These are phyloP conservation scores for Ogataea haglerorum DNA, from an alignment of 805 yeast species.

Conservation along the genomic window DNA sequence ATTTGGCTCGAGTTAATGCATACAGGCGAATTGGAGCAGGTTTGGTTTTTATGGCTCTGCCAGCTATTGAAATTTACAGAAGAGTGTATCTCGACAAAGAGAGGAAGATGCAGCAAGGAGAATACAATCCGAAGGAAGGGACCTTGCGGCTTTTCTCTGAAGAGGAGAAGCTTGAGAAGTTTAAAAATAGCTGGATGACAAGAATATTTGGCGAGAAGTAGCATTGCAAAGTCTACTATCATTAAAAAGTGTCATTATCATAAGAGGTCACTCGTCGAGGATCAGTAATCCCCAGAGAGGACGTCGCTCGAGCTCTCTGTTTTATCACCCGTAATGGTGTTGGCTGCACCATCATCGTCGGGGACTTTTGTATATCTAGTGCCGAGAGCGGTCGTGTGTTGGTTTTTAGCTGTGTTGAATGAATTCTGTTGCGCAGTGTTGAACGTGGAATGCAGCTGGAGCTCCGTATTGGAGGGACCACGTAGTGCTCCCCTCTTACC, in stretches of 20 bases:
- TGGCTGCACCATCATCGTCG: conserved; percentile 16
- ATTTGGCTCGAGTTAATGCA: conserved; percentile 24
- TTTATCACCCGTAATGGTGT: conserved; percentile 22
- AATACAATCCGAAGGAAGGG: conserved; percentile 41
- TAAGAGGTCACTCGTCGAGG: conserved; percentile 9
- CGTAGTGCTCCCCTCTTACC: background rate
- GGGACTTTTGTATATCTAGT: conserved; percentile 4
- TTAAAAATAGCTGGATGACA: conserved; percentile 38
- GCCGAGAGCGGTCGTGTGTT: conserved; percentile 4
- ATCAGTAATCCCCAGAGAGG: conserved; percentile 16
- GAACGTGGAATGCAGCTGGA: conserved; percentile 7
- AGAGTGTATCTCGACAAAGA: conserved; percentile 39
- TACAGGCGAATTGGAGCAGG: conserved; percentile 34
- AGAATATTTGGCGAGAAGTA: conserved; percentile 41
- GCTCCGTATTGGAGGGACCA: background rate
- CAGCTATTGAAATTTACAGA: conserved; percentile 32
- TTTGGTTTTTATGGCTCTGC: conserved; percentile 26
- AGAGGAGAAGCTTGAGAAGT: conserved; percentile 38
- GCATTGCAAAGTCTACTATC: conserved; percentile 14
- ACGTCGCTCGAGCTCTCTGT: conserved; percentile 22
- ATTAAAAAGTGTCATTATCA: conserved; percentile 31
- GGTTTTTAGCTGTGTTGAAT: background rate
- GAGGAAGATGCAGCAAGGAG: conserved; percentile 44
- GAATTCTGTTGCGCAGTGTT: background rate
- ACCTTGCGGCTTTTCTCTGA: conserved; percentile 41